Conservation (phyloP, 75 land plant species). For the Isoetes taiwanensis region DNA sequence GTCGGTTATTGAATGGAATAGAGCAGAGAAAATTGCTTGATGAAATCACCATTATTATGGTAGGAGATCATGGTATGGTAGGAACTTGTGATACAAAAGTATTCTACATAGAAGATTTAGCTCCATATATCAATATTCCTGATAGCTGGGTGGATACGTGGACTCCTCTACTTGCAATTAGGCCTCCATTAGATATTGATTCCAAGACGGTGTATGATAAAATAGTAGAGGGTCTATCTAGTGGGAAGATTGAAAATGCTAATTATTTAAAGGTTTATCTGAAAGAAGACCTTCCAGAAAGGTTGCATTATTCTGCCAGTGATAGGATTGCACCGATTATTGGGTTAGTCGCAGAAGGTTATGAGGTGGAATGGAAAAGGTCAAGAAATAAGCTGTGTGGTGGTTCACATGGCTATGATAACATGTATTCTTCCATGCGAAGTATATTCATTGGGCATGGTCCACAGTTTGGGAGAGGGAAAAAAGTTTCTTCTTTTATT, state of each 20-base stretch:
- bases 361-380: constrained; percentile 58
- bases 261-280: constrained; percentile 43
- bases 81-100: constrained; percentile 71
- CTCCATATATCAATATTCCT: constrained; percentile 44
- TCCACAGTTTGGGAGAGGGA: constrained; percentile 68
- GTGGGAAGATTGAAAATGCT: constrained; percentile 71
- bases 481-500: constrained; percentile 67
- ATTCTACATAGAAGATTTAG: constrained; percentile 54
- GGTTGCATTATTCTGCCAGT: constrained; percentile 60
- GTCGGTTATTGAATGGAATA: constrained; percentile 54
- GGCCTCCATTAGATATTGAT: constrained; percentile 42
- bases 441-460: constrained; percentile 86
- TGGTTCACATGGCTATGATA: constrained; percentile 93
- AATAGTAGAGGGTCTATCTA: constrained; percentile 54
- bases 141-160: constrained; percentile 45
- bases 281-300: constrained; percentile 70
- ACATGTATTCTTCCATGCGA: constrained; percentile 73
- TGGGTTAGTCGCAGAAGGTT: constrained; percentile 72
- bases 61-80: constrained; percentile 91
- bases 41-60: constrained; percentile 59
- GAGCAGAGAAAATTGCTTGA: constrained; percentile 59
- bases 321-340: constrained; percentile 78
- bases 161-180: constrained; percentile 49
- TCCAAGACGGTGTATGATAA: constrained; percentile 33
- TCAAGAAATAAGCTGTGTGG: constrained; percentile 48